phyloP scores from a whole-genome alignment of 1,139 yeast genomes.

The Blastobotrys malaysiensis region DNA sequence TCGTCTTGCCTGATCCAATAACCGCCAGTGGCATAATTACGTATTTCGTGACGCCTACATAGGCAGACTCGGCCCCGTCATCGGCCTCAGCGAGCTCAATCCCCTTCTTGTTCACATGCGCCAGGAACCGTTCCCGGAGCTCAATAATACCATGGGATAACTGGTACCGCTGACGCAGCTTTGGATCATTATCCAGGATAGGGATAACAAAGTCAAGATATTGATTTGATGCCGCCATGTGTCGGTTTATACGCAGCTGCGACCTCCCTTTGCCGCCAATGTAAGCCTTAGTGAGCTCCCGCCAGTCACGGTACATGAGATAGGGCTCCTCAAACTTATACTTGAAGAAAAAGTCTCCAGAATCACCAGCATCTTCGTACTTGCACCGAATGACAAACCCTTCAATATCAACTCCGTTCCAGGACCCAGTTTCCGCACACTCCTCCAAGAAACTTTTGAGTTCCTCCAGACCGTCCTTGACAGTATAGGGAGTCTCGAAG shows the following conservation, averaged over 20 bases:
- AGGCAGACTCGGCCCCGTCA: constrained; percentile 4
- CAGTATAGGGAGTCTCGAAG: constrained; percentile 45
- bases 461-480: constrained; percentile 36
- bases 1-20: constrained; percentile 93
- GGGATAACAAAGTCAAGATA: constrained; percentile 65
- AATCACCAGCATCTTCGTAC: constrained; percentile 1
- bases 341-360: constrained; percentile 69
- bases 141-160: constrained; percentile 70
- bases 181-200: constrained; percentile 40
- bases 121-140: constrained; percentile 56
- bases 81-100: constrained; percentile 33
- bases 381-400: constrained; percentile 86
- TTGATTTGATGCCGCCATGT: constrained; percentile 54
- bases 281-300: constrained; percentile 72
- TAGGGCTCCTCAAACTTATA: constrained; percentile 96
- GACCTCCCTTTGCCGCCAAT: constrained; percentile 43
- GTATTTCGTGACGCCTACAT: constrained; percentile 39
- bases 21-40: constrained; percentile 81
- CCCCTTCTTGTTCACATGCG: constrained; percentile 43
- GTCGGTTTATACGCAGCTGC: constrained; percentile 45
- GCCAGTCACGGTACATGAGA: constrained; percentile 78
- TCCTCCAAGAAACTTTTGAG: constrained; percentile 50
- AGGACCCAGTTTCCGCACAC: constrained; percentile 64
- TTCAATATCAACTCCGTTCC: constrained; percentile 69
- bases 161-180: constrained; percentile 42